These are phyloP conservation scores for Panicum virgatum DNA, from an alignment of 202 grass and related monocot species.

Conservation along the genomic window DNA sequence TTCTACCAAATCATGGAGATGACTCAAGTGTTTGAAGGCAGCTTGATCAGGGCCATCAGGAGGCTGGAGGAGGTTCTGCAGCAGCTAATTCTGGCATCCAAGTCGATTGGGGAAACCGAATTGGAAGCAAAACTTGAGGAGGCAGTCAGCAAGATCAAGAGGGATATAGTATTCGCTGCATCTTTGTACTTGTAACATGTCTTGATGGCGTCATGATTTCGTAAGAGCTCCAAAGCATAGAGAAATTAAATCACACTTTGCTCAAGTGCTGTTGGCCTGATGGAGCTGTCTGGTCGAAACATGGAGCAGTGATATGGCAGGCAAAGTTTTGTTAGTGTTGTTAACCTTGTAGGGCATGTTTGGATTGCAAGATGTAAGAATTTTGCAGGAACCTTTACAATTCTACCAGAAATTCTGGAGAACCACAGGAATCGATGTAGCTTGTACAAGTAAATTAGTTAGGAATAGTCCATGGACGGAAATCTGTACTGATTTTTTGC, in stretches of 20 bases:
- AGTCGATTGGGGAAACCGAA: too few species aligned
- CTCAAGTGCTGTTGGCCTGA: not conserved
- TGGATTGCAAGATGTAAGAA: not conserved
- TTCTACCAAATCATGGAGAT: too few species aligned
- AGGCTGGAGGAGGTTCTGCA: too few species aligned
- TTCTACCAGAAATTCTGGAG: not conserved
- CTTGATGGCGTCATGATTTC: not conserved
- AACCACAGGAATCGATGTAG: not conserved
- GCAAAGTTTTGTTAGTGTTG: conserved; percentile 34
- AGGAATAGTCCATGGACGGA: not conserved
- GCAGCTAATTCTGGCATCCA: too few species aligned
- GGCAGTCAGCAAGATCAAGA: too few species aligned
- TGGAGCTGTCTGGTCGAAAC: not conserved
- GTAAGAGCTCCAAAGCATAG: not conserved
- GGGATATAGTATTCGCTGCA: too few species aligned
- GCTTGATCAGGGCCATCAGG: too few species aligned
- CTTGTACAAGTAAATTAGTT: conserved; percentile 21
- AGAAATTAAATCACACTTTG: not conserved
- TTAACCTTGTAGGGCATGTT: conserved; percentile 16
- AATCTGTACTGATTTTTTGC: not conserved
- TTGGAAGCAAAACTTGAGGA: too few species aligned
- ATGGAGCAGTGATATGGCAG: not conserved
- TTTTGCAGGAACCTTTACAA: not conserved
- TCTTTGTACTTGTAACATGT: conserved; percentile 75
- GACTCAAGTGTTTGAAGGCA: too few species aligned